Base-by-base conservation (phyloP, 768 basidiomycete genomes). In the Rhizopogon rudus region DNA sequence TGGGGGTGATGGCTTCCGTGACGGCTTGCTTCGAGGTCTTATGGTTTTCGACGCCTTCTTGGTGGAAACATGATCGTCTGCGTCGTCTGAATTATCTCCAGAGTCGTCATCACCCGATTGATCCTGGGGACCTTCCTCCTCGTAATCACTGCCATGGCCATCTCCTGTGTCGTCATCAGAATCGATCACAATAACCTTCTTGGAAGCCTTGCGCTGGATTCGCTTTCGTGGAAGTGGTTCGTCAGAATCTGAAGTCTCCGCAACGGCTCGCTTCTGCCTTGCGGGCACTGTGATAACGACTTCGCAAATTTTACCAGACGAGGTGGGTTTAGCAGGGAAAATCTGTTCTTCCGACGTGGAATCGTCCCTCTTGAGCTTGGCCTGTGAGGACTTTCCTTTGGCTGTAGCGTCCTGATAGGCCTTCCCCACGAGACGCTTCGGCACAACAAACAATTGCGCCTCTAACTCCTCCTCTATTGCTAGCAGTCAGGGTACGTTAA, bases 341-440 rank as follows among this genome's bases (percentile, higher is more conserved):
- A 46, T 28, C 14, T 68, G 65, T 46, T 53, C 65, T 14, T 66
- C 62, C 8, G 62, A 22, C 22, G 63, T 56, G 14, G 46, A 49
- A 12, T 65, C 61, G n/a, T 48, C 43, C 48, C 55, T 2, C n/a
- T 44, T n/a, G 16, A 25, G 25, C 49, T 64, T 51, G 48, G 17
- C 44, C 57, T 45, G 60, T 12, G 71, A 65, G 1, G 63, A 63
- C 22, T 65, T 60, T 58, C 74, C 65, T 35, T 67, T 66, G 59
- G 75, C 77, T 33, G 75, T 77, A 28, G 83, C 84, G 4, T 86
- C 79, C 33, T 85, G 82, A 66, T 91, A 91, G 2, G 79, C 74
- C 65, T 84, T 86, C 40, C 91, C 91, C 65, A 84, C 88, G 46
- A 91, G 73, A 40, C 91, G 81, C 65, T 91, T 93, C 17, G 83